Evolutionary conservation across 352 stramenopile species (phyloP).

Genomic region (Hyaloperonospora arabidopsidis): DNA sequence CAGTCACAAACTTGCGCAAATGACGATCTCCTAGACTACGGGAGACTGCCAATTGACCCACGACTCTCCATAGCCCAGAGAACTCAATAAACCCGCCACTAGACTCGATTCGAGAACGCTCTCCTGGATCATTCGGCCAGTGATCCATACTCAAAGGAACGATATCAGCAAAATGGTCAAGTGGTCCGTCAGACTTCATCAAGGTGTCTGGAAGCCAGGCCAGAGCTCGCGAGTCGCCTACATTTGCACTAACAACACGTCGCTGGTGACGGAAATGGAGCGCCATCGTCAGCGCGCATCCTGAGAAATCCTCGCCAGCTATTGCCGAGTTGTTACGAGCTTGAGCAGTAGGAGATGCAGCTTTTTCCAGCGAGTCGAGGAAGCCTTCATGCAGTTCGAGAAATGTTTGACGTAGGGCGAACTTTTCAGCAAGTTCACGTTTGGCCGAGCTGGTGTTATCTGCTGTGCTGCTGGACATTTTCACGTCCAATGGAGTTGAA

Average conservation of each 20-base stretch:
- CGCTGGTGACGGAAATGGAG: conserved; percentile 50
- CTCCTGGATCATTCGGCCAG: conserved; percentile 41
- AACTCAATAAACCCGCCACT: conserved; percentile 69
- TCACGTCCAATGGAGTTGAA: neutral
- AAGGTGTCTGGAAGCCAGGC: conserved; percentile 23
- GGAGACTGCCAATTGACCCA: conserved; percentile 88
- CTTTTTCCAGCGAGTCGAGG: conserved; percentile 21
- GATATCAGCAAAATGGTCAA: conserved; percentile 1
- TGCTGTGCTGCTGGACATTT: neutral
- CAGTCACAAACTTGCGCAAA: conserved; percentile 75
- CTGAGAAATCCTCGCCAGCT: conserved; percentile 52
- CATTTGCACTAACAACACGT: conserved; percentile 63
- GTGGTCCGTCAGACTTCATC: neutral
- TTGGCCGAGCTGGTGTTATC: conserved; percentile 9
- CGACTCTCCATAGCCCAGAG: conserved; percentile 74
- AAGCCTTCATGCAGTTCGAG: conserved; percentile 61
- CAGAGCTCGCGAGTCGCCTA: conserved; percentile 81
- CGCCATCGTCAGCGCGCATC: conserved; percentile 73
- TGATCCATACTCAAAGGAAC: conserved; percentile 49
- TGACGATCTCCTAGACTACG: conserved; percentile 87
- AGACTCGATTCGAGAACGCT: conserved; percentile 61
- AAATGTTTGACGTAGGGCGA: conserved; percentile 65
- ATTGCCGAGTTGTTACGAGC: conserved; percentile 11
- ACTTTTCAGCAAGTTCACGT: conserved; percentile 36
- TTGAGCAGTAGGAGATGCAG: conserved; percentile 1